Evolutionary conservation across 768 basidiomycete genomes (phyloP), one percentile per base, ranked within the genome.

Genomic region (Phanerochaete carnosa): DNA sequence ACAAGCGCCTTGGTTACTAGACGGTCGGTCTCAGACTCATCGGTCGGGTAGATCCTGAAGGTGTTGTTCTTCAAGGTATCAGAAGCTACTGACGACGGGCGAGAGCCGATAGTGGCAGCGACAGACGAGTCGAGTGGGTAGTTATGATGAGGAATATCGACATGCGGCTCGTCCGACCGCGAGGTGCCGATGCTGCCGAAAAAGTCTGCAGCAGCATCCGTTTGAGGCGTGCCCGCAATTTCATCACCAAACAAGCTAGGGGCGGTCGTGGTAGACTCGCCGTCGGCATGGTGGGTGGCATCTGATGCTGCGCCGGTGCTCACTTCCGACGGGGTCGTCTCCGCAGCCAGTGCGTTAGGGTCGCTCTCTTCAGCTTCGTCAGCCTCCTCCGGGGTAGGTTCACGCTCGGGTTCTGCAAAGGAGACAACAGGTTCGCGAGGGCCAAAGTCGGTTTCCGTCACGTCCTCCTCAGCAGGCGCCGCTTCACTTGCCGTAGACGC

Each of bases 1-100:
- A 99, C 94, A 39, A 98, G 81, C 2, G 96, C 92, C 69, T 93
- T 93, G 1, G 96, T 97, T 65, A 98, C 82, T 16, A 99, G 79
- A 22, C 86, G 80, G 68, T 98, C 95, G 0, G 87, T 87, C 62
- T 96, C 91, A 11, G 88, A 88, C 73, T 96, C 95, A 45, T 94
- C 90, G 9, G 77, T 69, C 0, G 95, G 92, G 69, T 95, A 96
- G 64, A 98, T 95, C 74, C 81, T 87, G 81, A 99, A 99, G 1
- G 87, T 89, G 65, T 88, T 89, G 64, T 78, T 86, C 75, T 90
- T 94, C 69, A 88, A 72, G 1, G 75, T 79, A 64, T 92, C 90
- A 0, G 88, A 89, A 0, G 86, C 83, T 35, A 90, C 81, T 7
- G 92, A 94, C 0, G 93, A 92, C 2, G 94, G 87, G 1, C 93